Percentiles rank a stretch among this genome's conserved stretches.
Evolutionary conservation across 2,329 filamentous ascomycete genomes (phyloP).

Genomic region (Diaporthe capsici): DNA sequence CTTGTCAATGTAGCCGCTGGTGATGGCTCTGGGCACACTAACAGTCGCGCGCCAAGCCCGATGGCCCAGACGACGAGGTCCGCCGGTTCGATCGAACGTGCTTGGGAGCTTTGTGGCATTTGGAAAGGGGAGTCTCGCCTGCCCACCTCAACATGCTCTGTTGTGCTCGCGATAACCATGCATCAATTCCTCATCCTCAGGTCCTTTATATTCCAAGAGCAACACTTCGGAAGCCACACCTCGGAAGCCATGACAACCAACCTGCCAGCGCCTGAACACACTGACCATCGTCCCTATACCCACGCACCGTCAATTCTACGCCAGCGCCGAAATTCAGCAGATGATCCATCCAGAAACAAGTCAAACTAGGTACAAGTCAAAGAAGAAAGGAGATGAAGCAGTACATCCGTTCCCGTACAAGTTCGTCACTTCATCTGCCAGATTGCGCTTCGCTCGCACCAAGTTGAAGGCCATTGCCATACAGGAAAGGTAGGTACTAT

Average conservation of each 20-base stretch:
- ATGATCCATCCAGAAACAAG: too few species aligned
- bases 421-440: not conserved
- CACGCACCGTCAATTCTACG: not conserved
- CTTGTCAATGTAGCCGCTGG: not conserved
- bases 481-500: not conserved
- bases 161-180: too few species aligned
- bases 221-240: not conserved
- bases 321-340: too few species aligned
- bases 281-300: not conserved
- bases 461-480: not conserved
- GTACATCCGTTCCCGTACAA: not conserved
- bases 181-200: not conserved
- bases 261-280: not conserved
- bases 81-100: too few species aligned
- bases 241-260: not conserved
- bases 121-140: not conserved
- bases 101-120: not conserved
- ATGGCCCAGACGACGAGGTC: not conserved
- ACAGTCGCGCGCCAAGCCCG: not conserved
- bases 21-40: slow-evolving; percentile 12
- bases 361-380: not conserved
- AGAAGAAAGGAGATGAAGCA: not conserved
- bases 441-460: not conserved
- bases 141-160: not conserved
- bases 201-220: too few species aligned